Evolutionary conservation across 2,329 filamentous ascomycete genomes (phyloP), one percentile per base, ranked within the genome.

Genomic region (Basipetospora chlamydospora): DNA sequence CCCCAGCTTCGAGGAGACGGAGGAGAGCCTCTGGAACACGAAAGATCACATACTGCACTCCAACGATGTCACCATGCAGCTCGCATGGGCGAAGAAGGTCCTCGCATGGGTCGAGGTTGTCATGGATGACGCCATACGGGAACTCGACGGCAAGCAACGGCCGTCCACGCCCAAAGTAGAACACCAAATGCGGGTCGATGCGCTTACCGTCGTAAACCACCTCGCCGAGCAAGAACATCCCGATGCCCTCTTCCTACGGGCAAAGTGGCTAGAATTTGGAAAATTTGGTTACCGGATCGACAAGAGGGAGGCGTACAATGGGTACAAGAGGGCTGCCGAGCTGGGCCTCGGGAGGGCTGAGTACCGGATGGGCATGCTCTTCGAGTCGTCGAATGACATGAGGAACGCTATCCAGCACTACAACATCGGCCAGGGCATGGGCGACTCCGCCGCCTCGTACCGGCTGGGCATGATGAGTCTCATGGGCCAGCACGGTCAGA

Each of bases 321-420:
- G 80, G 49, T 98, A 96, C 59, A 76, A 77, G 43, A 70, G 79
- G 48, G 83, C 90, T n/a, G 80, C 85, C 21, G 80, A 87, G 47
- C 77, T 83, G 47, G 85, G 85, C 40, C 93, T 87, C 59, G 75
- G 80, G 16, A 71, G 90, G 47, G 87, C 90, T 15, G 85, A 96
- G 56, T 98, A 98, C 57, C 77, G 90, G 32, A 93, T 98, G 61
- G 90, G 90, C 43, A 98, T 96, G 88, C 80, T 95, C 39, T 96
- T 87, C 54, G 90, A 98, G 59, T 86, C 82, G 54, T 88, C 86
- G 4, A 93, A 93, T 51, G 88, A 98, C 50, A 79, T 86, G 41
- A 70, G 78, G 43, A 95, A 93, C 55, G 90, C 90, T 5, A 77
- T 95, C 50, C 77, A 80, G 49, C 87, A 96, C 56, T 98, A 96